Base-by-base conservation (phyloP, 202 grass and related monocot genomes). In the Panicum virgatum region DNA sequence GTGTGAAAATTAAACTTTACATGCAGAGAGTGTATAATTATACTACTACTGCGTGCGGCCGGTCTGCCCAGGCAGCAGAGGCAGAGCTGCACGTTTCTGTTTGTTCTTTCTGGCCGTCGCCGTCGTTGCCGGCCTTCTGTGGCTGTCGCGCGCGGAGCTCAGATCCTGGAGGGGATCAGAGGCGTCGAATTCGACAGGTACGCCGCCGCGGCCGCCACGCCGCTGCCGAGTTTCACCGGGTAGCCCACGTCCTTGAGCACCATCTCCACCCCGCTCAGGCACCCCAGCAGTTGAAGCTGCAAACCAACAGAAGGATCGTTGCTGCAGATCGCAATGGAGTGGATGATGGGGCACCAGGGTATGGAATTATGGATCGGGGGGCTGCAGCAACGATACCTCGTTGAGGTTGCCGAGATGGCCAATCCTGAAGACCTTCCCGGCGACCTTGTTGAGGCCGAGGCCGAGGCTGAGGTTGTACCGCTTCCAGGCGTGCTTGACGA, bases 321-420 rank as follows among this genome's bases (percentile, higher is more conserved):
- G 6, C 0, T 14, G 38, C 36, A 65, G 5, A 79, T 0, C 4
- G 36, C 45, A 26, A 2, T 30, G 29, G 29, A 1, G 29, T 30
- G 29, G 29, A 30, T 30, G 29, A 30, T 30, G 29, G 29, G 29
- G 29, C 2, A 30, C 2, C 29, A 30, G 29, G 29, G 2, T 30
- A 30, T 30, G 29, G 29, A 30, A n/a, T n/a, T n/a, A n/a, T n/a
- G n/a, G n/a, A n/a, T n/a, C n/a, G n/a, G n/a, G n/a, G 29, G 29
- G 29, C 29, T 30, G 29, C 29, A 2, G 29, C 29, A 30, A 2
- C 29, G 1, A 30, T 30, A 34, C 95, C 88, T 98, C 96, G 58
- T 98, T 98, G 79, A 98, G 88, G 86, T 93, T 88, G 73, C 96
- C 96, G 36, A 95, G 83, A 65, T 98, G 96, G 8, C 96, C 96